Evolutionary conservation across 2,329 filamentous ascomycete genomes (phyloP), one percentile per base, ranked within the genome.

Genomic region (Westerdykella ornata): DNA sequence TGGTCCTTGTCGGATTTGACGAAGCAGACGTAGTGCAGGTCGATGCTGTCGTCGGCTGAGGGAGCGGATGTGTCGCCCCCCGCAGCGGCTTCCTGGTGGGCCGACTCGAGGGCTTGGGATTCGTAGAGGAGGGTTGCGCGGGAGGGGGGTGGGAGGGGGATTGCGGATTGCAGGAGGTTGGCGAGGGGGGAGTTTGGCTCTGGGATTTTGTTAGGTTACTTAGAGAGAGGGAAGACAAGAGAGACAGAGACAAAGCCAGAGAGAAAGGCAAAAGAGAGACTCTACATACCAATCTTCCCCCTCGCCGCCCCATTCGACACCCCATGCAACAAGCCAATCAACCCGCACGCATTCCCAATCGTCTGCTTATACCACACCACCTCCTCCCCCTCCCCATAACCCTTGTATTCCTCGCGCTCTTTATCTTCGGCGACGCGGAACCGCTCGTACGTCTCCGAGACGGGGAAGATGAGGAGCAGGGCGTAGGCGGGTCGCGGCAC

Each of bases 281-380:
- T 2, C 30, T 13, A 33, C 30, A 33, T 33, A 22, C 16, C 19
- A 40, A 66, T 60, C 38, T 62, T 45, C 12, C 54, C 41, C 38
- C 77, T 72, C 2, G 88, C 84, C 2, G 76, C 74, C 1, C 89
- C 89, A 63, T 97, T 98, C 26, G 77, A 77, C 0, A 88, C 81
- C 17, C 84, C 85, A 62, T 98, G 92, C 32, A 97, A 68, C 35
- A 98, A 68, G 0, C 87, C 92, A 72, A 97, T 95, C 40, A 95
- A 71, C 0, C 92, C 92, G 67, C 92, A 97, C 3, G 92, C 88
- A 65, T 97, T 95, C 45, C 84, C 80, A 55, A 97, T 97, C 0
- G 90, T 97, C 72, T 97, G 92, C 57, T 81, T 86, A 75, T 89
- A 97, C 92, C 90, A 98, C 6, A 94, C 59, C 0, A 96, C 86